Evolutionary conservation across 2,329 filamentous ascomycete genomes (phyloP).

Genomic region (Epicoccum sorghinum): DNA sequence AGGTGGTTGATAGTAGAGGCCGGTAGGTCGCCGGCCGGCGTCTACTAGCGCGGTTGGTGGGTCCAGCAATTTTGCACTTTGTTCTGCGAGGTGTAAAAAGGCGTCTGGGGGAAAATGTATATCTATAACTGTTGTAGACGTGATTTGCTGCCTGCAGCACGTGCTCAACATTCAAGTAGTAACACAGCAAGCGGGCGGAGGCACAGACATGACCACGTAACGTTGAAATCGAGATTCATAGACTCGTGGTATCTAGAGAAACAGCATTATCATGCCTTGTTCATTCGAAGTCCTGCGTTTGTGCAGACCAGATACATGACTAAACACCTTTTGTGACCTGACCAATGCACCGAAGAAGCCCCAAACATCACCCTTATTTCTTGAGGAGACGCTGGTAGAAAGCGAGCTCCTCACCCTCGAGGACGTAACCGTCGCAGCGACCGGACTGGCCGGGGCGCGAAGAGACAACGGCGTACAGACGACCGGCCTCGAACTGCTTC

Average conservation of each 20-base stretch:
- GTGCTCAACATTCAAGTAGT: background rate
- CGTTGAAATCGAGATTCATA: slow-evolving; percentile 46
- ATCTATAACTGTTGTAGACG: too few species aligned
- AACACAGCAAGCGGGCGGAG: background rate
- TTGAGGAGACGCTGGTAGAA: slow-evolving; percentile 99
- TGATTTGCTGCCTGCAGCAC: too few species aligned
- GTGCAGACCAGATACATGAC: slow-evolving; percentile 51
- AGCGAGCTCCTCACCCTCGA: slow-evolving; percentile 98
- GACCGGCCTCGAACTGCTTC: slow-evolving; percentile 99
- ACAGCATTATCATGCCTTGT: slow-evolving; percentile 44
- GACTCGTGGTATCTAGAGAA: slow-evolving; percentile 50
- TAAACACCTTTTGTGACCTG: slow-evolving; percentile 51
- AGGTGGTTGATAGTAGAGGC: background rate
- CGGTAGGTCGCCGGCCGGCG: slow-evolving; percentile 7
- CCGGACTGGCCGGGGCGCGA: slow-evolving; percentile 96
- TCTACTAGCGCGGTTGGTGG: slow-evolving; percentile 8
- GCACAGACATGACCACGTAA: slow-evolving; percentile 26
- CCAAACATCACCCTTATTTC: slow-evolving; percentile 72
- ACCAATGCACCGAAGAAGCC: slow-evolving; percentile 49
- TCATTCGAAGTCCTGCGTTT: slow-evolving; percentile 46
- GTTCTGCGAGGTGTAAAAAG: background rate
- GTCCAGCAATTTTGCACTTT: slow-evolving; percentile 6
- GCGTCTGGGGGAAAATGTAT: background rate
- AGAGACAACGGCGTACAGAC: slow-evolving; percentile 90
- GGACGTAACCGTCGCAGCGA: slow-evolving; percentile 94